These are phyloP conservation scores for Irpex sp. DNA, from an alignment of 1,284 basidiomycete genomes.

Conservation along the genomic window DNA sequence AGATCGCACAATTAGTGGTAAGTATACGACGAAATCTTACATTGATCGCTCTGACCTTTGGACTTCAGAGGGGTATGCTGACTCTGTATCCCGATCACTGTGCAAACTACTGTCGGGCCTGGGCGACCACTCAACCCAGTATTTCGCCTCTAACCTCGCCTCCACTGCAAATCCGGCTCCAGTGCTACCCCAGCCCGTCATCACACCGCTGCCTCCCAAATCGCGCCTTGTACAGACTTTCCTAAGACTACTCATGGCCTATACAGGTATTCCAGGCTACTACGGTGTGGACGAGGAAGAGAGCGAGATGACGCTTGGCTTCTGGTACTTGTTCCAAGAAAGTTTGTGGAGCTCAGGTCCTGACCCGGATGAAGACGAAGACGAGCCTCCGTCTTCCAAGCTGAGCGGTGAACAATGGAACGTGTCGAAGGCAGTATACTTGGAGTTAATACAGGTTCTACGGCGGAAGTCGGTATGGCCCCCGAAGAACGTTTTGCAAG, in stretches of 20 bases:
- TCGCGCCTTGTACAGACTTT: slow-evolving; percentile 66
- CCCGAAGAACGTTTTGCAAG: slow-evolving; percentile 35
- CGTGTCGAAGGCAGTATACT: slow-evolving; percentile 75
- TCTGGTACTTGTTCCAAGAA: slow-evolving; percentile 90
- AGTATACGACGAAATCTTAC: slow-evolving; percentile 15
- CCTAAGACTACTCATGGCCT: slow-evolving; percentile 67
- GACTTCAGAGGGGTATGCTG: slow-evolving; percentile 41
- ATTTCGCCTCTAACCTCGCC: slow-evolving; percentile 69
- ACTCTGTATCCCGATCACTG: slow-evolving; percentile 60
- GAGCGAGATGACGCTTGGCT: slow-evolving; percentile 81
- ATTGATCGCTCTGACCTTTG: background rate
- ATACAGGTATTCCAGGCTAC: slow-evolving; percentile 72
- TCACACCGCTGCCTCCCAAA: slow-evolving; percentile 29
- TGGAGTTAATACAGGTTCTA: slow-evolving; percentile 69
- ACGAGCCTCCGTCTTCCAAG: slow-evolving; percentile 21
- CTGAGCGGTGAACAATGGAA: slow-evolving; percentile 43
- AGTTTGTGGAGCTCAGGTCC: slow-evolving; percentile 68
- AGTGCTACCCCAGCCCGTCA: slow-evolving; percentile 14
- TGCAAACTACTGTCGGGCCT: slow-evolving; percentile 79
- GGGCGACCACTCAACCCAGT: slow-evolving; percentile 82
- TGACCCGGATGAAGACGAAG: slow-evolving; percentile 35
- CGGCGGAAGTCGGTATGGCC: slow-evolving; percentile 76
- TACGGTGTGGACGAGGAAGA: slow-evolving; percentile 82
- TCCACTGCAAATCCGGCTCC: slow-evolving; percentile 29
- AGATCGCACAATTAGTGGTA: slow-evolving; percentile 40